Base-by-base conservation (phyloP, 192 early-diverging fungal genomes). In the Backusella tuberculispora region DNA sequence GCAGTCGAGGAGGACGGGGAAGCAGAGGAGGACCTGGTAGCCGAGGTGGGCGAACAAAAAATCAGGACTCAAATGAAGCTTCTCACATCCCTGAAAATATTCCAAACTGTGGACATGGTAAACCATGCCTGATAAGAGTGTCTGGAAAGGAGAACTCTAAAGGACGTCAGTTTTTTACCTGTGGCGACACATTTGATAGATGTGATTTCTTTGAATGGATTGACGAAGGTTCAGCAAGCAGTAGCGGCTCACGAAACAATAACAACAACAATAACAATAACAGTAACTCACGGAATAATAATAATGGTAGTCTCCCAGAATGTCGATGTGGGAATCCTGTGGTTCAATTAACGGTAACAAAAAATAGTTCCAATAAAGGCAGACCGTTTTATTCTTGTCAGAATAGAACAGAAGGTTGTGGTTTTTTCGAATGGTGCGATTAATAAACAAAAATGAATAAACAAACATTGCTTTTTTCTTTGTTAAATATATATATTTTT, bases 181-280 rank as follows among this genome's bases (percentile, higher is more conserved):
- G 87, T 63, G n/a, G 50, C 3, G 50, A 53, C 0, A 10, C 63
- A 43, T 48, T 76, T 60, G 60, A 46, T 19, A 19, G 38, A 4
- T 78, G 77, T 63, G 45, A 65, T 15, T 76, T 71, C 41, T 76
- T 82, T 56, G 47, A 68, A 17, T 82, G 70, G 71, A 3, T 48
- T 24, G 56, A 76, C 12, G 24, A 43, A 6, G 34, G 9, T 3
- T 19, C 50, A 8, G 13, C 53, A 26, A 24, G 21, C 10, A 60
- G 13, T 26, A 50, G 7, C 21, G 6, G 29, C 29, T 34, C 29
- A 34, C 29, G 29, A 34, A 34, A 34, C 2, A 34, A 34, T 34
- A 43, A 43, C 42, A 43, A 43, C 10, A 43, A 6, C 42, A 43
- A 43, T 10, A 43, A 43, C 42, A 43, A 7, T 1, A 60, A 60